Evolutionary conservation across 257 asterid species (phyloP).

Genomic region (Eustoma russellianum): DNA sequence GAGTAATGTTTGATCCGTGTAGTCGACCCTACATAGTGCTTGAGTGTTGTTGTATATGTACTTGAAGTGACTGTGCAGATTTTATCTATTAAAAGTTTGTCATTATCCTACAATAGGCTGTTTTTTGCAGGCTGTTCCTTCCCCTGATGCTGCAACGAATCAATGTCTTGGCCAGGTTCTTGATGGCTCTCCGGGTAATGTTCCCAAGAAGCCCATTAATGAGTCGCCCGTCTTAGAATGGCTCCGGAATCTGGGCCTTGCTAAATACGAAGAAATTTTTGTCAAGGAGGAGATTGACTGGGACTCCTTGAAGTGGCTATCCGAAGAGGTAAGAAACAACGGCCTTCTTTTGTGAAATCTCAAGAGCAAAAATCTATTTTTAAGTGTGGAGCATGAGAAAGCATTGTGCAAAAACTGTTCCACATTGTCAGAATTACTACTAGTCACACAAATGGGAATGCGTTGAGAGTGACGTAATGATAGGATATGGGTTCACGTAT

Average conservation of each 20-base stretch:
- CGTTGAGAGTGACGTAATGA: too few species aligned
- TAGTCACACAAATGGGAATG: too few species aligned
- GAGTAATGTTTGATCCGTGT: too few species aligned
- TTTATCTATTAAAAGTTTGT: background rate
- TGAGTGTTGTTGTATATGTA: too few species aligned
- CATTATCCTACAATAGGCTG: slow-evolving; percentile 2
- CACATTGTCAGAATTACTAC: too few species aligned
- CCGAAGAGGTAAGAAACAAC: slow-evolving; percentile 64
- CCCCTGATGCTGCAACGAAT: slow-evolving; percentile 23
- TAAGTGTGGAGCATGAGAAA: background rate
- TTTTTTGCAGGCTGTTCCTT: slow-evolving; percentile 39
- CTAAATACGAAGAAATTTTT: slow-evolving; percentile 67
- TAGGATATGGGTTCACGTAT: too few species aligned
- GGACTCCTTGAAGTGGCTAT: slow-evolving; percentile 67
- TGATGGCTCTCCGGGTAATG: slow-evolving; percentile 47
- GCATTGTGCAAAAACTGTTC: too few species aligned
- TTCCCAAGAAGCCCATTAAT: slow-evolving; percentile 26
- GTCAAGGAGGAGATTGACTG: slow-evolving; percentile 73
- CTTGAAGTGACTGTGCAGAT: background rate
- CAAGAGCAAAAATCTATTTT: background rate
- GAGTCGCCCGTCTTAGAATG: slow-evolving; percentile 54
- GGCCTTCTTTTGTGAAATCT: background rate
- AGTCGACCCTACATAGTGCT: too few species aligned
- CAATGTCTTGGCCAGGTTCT: slow-evolving; percentile 59
- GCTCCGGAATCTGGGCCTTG: slow-evolving; percentile 68